Evolutionary conservation across 176 grass and related monocot species (phyloP), one percentile per base, ranked within the genome.

Genomic region (sorghum (Sorghum bicolor)): DNA sequence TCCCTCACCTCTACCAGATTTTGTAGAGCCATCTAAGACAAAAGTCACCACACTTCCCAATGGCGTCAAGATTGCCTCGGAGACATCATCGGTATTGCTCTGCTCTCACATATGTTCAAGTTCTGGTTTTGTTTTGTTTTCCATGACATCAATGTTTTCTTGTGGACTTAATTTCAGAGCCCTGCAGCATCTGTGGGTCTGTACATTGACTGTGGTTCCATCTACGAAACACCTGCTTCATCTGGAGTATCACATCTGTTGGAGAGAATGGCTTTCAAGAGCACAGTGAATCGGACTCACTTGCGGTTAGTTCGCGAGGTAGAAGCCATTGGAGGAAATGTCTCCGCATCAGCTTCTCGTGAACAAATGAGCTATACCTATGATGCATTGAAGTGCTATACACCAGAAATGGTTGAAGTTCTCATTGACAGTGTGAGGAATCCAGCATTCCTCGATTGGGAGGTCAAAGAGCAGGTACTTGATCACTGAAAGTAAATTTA

Each of bases 311-410:
- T 97, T 64, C 89, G 89, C 68, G 94, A 97, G 90, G 89, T 87
- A 20, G 89, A 97, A 89, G 87, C 91, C 64, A 92, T 97, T 17
- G 91, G 94, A 34, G 94, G 91, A 74, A 91, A 86, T 90, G 79
- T 97, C 28, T 87, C 82, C 14, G 91, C 94, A 72, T 88, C 91
- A 33, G 91, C 91, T 78, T 97, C 94, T 26, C 85, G 82, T 80
- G 94, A 94, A 74, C 94, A 97, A 66, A 97, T 97, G 91, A 80
- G 91, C 74, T 96, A 96, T 85, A 96, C 86, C 34, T 96, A 89
- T 86, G 89, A 96, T 89, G 94, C 94, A 33, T 55, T 94, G 69
- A 94, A 94, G 45, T 80, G 73, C 33, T 85, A 94, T 86, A 80
- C 86, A 48, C 90, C 92, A 1, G 85, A 92, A 74, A 94, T 94